These are phyloP conservation scores for Penicillium fuscoglaucum DNA, from an alignment of 2,329 filamentous ascomycete species.

Conservation along the genomic window DNA sequence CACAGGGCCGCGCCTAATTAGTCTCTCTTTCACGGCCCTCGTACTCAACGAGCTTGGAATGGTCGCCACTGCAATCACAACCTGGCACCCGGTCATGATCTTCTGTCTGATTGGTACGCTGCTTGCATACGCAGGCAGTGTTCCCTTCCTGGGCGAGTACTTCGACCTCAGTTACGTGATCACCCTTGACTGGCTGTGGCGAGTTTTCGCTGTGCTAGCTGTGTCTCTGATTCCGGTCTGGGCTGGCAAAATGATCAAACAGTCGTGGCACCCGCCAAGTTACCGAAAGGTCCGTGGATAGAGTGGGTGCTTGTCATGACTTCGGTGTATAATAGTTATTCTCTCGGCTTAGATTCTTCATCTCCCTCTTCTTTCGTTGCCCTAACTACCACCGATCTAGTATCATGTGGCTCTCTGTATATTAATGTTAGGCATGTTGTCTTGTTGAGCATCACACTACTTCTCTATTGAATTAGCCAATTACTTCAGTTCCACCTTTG, in stretches of 20 bases:
- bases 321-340: slow-evolving; percentile 5
- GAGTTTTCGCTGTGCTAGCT: slow-evolving; percentile 74
- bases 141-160: slow-evolving; percentile 87
- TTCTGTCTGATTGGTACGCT: slow-evolving; percentile 79
- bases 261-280: slow-evolving; percentile 85
- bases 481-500: not conserved
- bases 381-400: not conserved
- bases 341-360: not conserved
- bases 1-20: slow-evolving; percentile 69
- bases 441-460: not conserved
- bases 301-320: not conserved
- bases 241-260: slow-evolving; percentile 77
- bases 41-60: slow-evolving; percentile 94
- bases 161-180: slow-evolving; percentile 81
- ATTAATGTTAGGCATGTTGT: not conserved
- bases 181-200: slow-evolving; percentile 83
- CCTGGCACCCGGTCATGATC: slow-evolving; percentile 95
- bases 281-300: slow-evolving; percentile 77
- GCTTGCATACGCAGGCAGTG: slow-evolving; percentile 72
- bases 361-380: not conserved
- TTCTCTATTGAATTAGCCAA: not conserved
- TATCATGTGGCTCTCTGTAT: slow-evolving; percentile 1
- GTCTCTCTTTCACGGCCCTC: slow-evolving; percentile 86
- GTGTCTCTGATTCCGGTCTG: slow-evolving; percentile 85
- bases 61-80: slow-evolving; percentile 95